Base-by-base conservation (phyloP, 2,329 filamentous ascomycete species). In the Ophiocordyceps camponoti-saundersi region DNA sequence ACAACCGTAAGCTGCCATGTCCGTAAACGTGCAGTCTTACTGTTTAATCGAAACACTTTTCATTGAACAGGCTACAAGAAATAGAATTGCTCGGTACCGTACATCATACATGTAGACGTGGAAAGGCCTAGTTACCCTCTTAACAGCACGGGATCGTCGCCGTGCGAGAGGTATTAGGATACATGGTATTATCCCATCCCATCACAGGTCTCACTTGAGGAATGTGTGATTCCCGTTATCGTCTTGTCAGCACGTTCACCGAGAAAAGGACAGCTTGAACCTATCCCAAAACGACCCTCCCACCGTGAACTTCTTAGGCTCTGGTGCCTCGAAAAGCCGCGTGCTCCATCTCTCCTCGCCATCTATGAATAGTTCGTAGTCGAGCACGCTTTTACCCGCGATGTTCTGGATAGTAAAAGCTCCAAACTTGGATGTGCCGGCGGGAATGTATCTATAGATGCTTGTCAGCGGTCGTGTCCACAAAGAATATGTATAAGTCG, bases 341-440 rank as follows among this genome's bases (percentile, higher is more conserved):
- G 70, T 76, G 48, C 77, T 82, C 90, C 90, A 96, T 2, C 71
- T 72, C 59, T 90, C 81, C 42, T 75, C 65, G 2, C 88, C 90
- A 60, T 95, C 84, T 18, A 95, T 72, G 59, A 83, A 95, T 2
- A 95, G 67, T 4, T 78, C 75, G 58, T 95, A 96, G 44, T 80
- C 81, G 34, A 98, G 67, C 40, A 81, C 74, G 57, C 83, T 89
- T 40, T 74, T 74, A 11, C 73, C 71, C 2, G 74, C 69, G 5
- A 77, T 72, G 47, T 78, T 79, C 50, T 81, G 79, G 51, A 98
- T 88, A 21, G 86, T 85, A 47, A 66, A 64, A 2, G 63, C 56
- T 2, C 90, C 85, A 62, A 95, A 90, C 61, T 96, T 96, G 51
- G 81, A 88, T 57, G 87, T 89, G 1, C 90, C 90, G 49, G 82